Base-by-base conservation (phyloP, 768 basidiomycete species). In the Exidia glandulosa region DNA sequence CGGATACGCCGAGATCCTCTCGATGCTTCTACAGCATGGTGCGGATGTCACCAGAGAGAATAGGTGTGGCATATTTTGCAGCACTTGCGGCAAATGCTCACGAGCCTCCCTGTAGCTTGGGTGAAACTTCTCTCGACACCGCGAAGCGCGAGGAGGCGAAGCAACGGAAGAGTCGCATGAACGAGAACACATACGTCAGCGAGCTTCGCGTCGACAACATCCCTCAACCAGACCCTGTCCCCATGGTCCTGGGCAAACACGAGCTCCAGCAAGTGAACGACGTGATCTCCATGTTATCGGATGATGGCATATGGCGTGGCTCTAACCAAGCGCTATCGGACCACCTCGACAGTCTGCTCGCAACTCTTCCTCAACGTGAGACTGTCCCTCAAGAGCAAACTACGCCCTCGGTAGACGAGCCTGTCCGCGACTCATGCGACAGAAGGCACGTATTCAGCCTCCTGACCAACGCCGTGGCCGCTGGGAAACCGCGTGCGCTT, bases 21-120 rank as follows among this genome's bases (percentile, higher is more conserved):
- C 72, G 31, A 56, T 72, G 10, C 70, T 33, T 67, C 72, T 1
- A 71, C 69, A 1, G 69, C 75, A 79, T 27, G 60, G 67, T 0
- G 75, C 77, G 33, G 72, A 67, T 0, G 66, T 84, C 2, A 70
- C 72, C 59, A 68, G 74, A 37, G 84, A 86, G 66, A 78, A 85
- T 52, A 62, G 50, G 50, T 54, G 9, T 7, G 50, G 36, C 36
- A 37, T 10, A 50, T 19, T 50, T 6, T 50, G 14, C 14, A 50
- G n/a, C n/a, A n/a, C n/a, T 19, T 3, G 10, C 3, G 16, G 16
- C 36, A 12, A 37, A 37, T 50, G 16, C n/a, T 50, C 48, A 1
- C 48, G 23, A 54, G n/a, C n/a, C n/a, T n/a, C n/a, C n/a, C n/a
- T 54, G 19, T 29, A 54, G 67, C 19, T 70, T 74, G 3, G 72